Base-by-base conservation (phyloP, 2,329 filamentous ascomycete species). In the Stagonosporopsis chrysanthemi region DNA sequence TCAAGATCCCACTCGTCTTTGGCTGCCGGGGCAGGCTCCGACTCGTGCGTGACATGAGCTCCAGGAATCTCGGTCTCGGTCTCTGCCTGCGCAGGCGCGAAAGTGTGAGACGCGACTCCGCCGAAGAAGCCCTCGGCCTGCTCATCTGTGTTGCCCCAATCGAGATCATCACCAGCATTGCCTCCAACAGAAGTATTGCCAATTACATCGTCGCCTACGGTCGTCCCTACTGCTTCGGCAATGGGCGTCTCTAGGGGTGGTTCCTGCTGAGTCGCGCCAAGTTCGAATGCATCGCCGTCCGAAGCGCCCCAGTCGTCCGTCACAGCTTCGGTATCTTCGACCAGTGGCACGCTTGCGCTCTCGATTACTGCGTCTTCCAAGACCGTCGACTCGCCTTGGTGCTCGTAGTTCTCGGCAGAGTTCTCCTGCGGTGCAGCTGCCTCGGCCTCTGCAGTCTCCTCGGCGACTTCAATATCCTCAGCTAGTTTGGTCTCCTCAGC, bases 1-100 rank as follows among this genome's bases (percentile, higher is more conserved):
- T 91, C 86, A 91, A 94, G 97, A 65, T 91, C 88, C 17, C 90
- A 90, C 42, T 90, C 89, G 38, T 95, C 75, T 69, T 94, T 90
- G 39, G 88, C 84, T 1, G 64, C 55, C 19, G 62, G 48, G 17
- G 65, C 56, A 11, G 64, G 23, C n/a, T 61, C 61, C 6, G 65
- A 14, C 7, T 57, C 45, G 35, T 63, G 49, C 15, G 64, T 54
- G 3, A 67, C 59, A 46, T 69, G 64, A 15, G 68, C 67, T 31
- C 64, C 66, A 28, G 66, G 53, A n/a, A 49, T 35, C 19, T 66
- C 31, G 15, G 49, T 61, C 23, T 64, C 52, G n/a, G 60, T 54
- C 39, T 59, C 40, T n/a, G 64, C 36, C 17, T 65, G 61, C 33
- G 64, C 61, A 26, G 67, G 41, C 41, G 67, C 63, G 5, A 66